Conservation (phyloP, 148 eudicot species). For the Pharnaceum exiguum region DNA sequence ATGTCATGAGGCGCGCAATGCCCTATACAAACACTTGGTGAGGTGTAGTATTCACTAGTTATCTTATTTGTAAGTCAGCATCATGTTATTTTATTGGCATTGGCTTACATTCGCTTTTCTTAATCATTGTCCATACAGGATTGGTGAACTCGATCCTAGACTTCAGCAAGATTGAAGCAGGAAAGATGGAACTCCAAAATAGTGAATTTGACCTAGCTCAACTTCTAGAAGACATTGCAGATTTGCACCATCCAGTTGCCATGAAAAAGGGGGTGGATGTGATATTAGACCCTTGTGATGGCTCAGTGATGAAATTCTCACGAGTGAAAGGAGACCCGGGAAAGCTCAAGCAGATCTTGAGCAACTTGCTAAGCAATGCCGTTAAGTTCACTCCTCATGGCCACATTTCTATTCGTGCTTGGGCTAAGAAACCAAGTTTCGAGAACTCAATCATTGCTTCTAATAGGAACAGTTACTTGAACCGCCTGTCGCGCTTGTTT, state of each 20-base stretch:
- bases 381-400: slow-evolving; percentile 60
- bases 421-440: slow-evolving; percentile 36
- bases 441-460: slow-evolving; percentile 25
- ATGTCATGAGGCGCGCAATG: too few relatives aligned
- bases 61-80: too few relatives aligned
- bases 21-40: too few relatives aligned
- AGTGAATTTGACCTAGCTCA: slow-evolving; percentile 40
- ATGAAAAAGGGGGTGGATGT: slow-evolving; percentile 57
- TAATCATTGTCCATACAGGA: too few relatives aligned
- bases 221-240: slow-evolving; percentile 48
- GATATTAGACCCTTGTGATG: slow-evolving; percentile 48
- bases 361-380: slow-evolving; percentile 58
- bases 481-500: slow-evolving; percentile 20
- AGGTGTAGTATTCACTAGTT: too few relatives aligned
- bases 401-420: slow-evolving; percentile 41
- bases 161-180: slow-evolving; percentile 53
- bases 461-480: slow-evolving; percentile 3
- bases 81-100: too few relatives aligned
- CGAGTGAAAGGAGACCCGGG: slow-evolving; percentile 49
- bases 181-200: slow-evolving; percentile 49
- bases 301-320: slow-evolving; percentile 26
- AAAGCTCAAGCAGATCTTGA: slow-evolving; percentile 44
- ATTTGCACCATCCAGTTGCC: slow-evolving; percentile 44
- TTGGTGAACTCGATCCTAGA: slow-evolving; percentile 53
- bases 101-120: too few relatives aligned